phyloP scores from a whole-genome alignment of 176 grass and related monocot species.

The Saccharum spontaneum region DNA sequence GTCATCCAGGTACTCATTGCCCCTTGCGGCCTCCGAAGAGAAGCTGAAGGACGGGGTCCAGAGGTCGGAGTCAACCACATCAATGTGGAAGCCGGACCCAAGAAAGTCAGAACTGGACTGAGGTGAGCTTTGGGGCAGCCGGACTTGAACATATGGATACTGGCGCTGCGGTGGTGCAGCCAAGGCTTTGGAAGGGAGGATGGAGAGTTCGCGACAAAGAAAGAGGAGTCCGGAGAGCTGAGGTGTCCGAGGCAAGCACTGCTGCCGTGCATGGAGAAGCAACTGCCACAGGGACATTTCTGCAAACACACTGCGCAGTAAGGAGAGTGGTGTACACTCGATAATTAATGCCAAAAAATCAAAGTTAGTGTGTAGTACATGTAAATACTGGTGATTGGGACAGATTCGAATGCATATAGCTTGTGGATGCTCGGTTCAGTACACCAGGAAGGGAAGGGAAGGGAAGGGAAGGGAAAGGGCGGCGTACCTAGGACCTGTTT shows the following conservation, averaged over 20 bases:
- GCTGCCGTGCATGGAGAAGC: slow-evolving; percentile 4
- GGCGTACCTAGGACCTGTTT: background rate
- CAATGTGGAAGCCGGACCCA: slow-evolving; percentile 43
- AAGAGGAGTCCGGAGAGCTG: background rate
- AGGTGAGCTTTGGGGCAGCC: slow-evolving; percentile 11
- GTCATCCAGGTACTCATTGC: background rate
- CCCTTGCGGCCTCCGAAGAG: background rate
- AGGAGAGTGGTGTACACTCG: background rate
- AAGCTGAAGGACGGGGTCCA: slow-evolving; percentile 33
- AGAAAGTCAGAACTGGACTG: slow-evolving; percentile 19
- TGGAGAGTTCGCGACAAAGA: background rate
- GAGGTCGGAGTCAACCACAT: slow-evolving; percentile 44
- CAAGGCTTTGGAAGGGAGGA: background rate
- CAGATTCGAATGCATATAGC: background rate
- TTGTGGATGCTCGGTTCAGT: background rate
- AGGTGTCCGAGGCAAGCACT: background rate
- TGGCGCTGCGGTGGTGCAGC: background rate
- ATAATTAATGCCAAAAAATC: background rate
- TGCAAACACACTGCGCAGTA: background rate
- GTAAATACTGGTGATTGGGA: background rate
- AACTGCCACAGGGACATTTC: slow-evolving; percentile 34
- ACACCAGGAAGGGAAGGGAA: background rate
- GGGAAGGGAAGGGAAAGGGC: background rate
- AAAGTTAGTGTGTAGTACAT: background rate
- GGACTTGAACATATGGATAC: background rate